Evolutionary conservation across 2,329 filamentous ascomycete genomes (phyloP).

Genomic region (Claviceps sp.): DNA sequence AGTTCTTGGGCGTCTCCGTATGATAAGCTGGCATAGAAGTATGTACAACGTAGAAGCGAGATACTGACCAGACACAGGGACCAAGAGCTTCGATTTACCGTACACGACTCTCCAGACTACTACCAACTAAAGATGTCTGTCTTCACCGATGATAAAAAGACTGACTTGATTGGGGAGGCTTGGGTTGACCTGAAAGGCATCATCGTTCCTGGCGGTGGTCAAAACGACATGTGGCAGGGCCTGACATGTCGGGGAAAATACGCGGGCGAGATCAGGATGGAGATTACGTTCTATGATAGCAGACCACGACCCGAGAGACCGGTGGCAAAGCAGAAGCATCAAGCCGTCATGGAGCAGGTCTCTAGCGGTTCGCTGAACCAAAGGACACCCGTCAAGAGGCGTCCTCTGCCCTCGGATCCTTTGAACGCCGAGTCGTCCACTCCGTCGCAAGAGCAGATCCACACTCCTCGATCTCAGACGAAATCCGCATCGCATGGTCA

Average conservation of each 20-base stretch:
- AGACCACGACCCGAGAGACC: constrained; percentile 68
- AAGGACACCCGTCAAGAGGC: constrained; percentile 58
- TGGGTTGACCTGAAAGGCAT: constrained; percentile 77
- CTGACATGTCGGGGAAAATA: constrained; percentile 87
- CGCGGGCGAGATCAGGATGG: constrained; percentile 84
- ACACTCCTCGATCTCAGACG: constrained; percentile 33
- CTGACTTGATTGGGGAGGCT: constrained; percentile 87
- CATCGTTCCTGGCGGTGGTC: constrained; percentile 75
- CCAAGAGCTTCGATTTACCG: constrained; percentile 88
- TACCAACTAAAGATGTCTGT: constrained; percentile 89
- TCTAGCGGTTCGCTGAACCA: constrained; percentile 28
- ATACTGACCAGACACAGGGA: constrained; percentile 50
- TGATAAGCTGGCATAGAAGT: too few species aligned
- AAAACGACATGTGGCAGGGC: constrained; percentile 84
- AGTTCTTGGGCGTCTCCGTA: neutral
- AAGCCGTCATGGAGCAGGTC: constrained; percentile 23
- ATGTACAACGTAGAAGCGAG: neutral
- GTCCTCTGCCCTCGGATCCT: constrained; percentile 73
- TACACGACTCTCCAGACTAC: constrained; percentile 95
- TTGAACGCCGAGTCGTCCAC: constrained; percentile 39
- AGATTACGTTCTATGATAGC: constrained; percentile 91
- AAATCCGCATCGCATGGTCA: constrained; percentile 21
- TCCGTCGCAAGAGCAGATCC: constrained; percentile 24
- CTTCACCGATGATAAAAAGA: constrained; percentile 98
- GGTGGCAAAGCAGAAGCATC: constrained; percentile 38